These are phyloP conservation scores for Cystoisospora suis DNA, from an alignment of 169 alveolate species.

Conservation along the genomic window DNA sequence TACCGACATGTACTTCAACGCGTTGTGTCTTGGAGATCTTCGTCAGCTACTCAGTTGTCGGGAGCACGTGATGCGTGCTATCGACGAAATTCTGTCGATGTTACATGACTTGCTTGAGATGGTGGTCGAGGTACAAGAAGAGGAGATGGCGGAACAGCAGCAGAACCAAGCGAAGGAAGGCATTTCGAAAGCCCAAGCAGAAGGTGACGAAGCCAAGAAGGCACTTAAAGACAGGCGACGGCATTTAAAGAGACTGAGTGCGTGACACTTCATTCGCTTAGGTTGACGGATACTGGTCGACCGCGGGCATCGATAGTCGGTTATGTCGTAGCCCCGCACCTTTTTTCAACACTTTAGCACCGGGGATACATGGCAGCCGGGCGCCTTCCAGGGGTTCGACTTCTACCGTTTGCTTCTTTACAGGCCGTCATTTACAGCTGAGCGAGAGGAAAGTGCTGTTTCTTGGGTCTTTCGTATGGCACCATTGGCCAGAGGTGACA, in stretches of 20 bases:
- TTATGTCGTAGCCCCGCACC: too few species aligned
- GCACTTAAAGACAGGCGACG: conserved; percentile 6
- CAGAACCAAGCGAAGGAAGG: background rate
- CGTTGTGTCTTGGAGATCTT: background rate
- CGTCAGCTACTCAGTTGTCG: background rate
- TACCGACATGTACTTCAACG: conserved; percentile 1
- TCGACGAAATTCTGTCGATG: background rate
- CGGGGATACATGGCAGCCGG: too few species aligned
- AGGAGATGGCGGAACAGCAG: conserved; percentile 9
- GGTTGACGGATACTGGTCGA: too few species aligned
- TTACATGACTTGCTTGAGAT: background rate
- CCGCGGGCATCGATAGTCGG: too few species aligned
- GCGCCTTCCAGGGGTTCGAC: too few species aligned
- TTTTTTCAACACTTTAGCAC: too few species aligned
- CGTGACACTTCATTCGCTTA: too few species aligned
- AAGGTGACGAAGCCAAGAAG: background rate
- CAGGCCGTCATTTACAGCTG: background rate
- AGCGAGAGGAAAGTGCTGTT: conserved; percentile 12
- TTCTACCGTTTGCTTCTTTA: background rate
- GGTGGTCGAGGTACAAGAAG: conserved; percentile 27
- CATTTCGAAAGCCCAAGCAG: background rate
- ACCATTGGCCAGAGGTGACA: background rate
- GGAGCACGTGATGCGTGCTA: background rate
- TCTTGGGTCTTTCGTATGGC: background rate
- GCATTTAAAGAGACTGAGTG: background rate